Conservation (phyloP, 2,329 filamentous ascomycete genomes). For the Ceratocystis diversiconidia region DNA sequence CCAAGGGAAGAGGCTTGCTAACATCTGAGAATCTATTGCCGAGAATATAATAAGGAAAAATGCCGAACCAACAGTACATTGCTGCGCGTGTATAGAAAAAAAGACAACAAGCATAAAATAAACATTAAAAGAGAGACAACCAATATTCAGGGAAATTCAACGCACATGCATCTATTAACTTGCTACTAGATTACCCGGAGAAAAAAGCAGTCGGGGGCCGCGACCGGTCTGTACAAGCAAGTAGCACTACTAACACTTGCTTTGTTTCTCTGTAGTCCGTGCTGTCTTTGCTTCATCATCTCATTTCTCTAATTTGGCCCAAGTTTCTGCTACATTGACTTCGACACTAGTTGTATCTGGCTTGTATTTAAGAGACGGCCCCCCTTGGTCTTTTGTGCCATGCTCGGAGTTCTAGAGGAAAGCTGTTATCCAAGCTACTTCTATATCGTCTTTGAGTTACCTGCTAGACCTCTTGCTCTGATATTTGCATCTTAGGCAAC, state of each 20-base stretch:
- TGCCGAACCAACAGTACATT: too few species aligned
- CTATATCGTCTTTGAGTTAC: neutral
- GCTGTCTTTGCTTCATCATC: neutral
- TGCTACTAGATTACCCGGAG: neutral
- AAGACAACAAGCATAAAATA: neutral
- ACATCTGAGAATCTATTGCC: too few species aligned
- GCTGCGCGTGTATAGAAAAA: too few species aligned
- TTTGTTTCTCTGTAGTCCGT: neutral
- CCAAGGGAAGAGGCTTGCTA: neutral
- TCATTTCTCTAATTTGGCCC: neutral
- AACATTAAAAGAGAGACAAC: neutral
- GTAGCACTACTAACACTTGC: neutral
- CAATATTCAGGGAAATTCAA: neutral
- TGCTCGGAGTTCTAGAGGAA: neutral
- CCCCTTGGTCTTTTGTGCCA: neutral
- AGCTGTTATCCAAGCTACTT: neutral
- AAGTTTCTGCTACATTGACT: neutral
- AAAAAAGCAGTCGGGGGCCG: neutral
- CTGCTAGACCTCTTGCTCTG: neutral
- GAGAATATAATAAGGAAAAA: too few species aligned
- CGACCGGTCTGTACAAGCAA: neutral
- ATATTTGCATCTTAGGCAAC: neutral
- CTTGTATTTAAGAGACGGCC: neutral
- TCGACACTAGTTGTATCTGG: neutral
- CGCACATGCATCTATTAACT: neutral